Evolutionary conservation across 129 eudicot genomes (phyloP).

Genomic region (Lactuca saligna): DNA sequence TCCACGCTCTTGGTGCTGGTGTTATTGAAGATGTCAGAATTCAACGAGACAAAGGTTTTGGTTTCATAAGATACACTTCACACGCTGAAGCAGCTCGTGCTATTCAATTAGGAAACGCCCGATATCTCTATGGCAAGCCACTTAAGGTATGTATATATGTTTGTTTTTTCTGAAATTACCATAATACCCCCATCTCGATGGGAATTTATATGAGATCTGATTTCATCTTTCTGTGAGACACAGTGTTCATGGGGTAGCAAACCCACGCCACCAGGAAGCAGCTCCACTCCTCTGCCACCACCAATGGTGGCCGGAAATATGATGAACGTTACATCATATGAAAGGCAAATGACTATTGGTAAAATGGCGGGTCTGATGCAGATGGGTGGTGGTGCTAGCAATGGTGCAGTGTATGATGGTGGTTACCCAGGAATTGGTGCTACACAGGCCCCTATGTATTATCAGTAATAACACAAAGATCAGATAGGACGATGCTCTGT

Average conservation of each 20-base stretch:
- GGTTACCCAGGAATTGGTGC: constrained; percentile 56
- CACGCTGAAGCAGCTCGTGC: constrained; percentile 84
- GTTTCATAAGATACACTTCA: constrained; percentile 65
- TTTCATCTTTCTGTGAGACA: neutral
- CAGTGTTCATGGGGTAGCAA: constrained; percentile 86
- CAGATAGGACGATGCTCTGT: constrained; percentile 17
- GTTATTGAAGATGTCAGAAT: constrained; percentile 81
- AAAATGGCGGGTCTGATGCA: constrained; percentile 52
- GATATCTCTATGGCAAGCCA: constrained; percentile 62
- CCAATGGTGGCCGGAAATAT: constrained; percentile 42
- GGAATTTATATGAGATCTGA: neutral
- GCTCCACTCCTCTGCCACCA: constrained; percentile 55
- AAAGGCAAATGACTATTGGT: constrained; percentile 52
- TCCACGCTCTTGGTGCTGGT: constrained; percentile 78
- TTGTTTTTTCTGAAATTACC: neutral
- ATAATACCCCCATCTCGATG: neutral
- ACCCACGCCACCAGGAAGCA: constrained; percentile 73
- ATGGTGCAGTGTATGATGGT: constrained; percentile 60
- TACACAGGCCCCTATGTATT: constrained; percentile 70
- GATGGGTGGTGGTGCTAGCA: constrained; percentile 50
- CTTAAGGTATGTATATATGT: constrained; percentile 44
- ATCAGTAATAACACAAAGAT: constrained; percentile 44
- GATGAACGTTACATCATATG: constrained; percentile 44
- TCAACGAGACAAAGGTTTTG: constrained; percentile 81
- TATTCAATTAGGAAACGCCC: constrained; percentile 67